Conservation (phyloP, 345 rosid species). For the Lenwebbia sp. region DNA sequence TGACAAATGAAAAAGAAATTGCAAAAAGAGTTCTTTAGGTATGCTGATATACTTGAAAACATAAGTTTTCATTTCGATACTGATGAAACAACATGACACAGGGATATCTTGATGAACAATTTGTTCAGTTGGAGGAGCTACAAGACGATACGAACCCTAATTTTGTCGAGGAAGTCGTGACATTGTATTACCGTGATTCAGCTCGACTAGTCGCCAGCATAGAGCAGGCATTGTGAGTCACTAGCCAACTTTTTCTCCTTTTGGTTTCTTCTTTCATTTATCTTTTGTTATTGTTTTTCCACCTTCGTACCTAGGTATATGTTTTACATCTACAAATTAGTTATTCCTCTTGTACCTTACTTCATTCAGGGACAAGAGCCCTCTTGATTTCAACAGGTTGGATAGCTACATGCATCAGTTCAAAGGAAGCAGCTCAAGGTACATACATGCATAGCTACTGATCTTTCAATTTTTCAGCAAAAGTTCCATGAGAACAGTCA, state of each 20-base stretch:
- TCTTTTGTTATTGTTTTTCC: not conserved
- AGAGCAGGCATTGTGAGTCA: slow-evolving; percentile 50
- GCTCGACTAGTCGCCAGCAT: slow-evolving; percentile 30
- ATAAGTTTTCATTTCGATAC: not conserved
- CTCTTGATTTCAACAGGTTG: slow-evolving; percentile 52
- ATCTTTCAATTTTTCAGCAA: not conserved
- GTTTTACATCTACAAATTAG: not conserved
- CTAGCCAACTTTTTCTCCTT: not conserved
- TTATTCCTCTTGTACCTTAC: not conserved
- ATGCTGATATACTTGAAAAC: not conserved
- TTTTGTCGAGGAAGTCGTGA: slow-evolving; percentile 65
- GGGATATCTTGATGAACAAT: slow-evolving; percentile 66
- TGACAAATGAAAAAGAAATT: not conserved
- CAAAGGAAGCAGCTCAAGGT: slow-evolving; percentile 95
- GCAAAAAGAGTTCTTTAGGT: not conserved
- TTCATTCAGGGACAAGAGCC: slow-evolving; percentile 32
- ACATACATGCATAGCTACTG: not conserved
- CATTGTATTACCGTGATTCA: slow-evolving; percentile 56
- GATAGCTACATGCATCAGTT: slow-evolving; percentile 87
- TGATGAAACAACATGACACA: not conserved
- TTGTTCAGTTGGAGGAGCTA: slow-evolving; percentile 56
- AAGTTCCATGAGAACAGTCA: not conserved
- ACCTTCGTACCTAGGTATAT: not conserved
- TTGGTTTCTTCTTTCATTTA: not conserved
- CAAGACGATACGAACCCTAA: slow-evolving; percentile 68